Conservation (phyloP, 2,329 filamentous ascomycete species). For the Leptoxyphium fumago region DNA sequence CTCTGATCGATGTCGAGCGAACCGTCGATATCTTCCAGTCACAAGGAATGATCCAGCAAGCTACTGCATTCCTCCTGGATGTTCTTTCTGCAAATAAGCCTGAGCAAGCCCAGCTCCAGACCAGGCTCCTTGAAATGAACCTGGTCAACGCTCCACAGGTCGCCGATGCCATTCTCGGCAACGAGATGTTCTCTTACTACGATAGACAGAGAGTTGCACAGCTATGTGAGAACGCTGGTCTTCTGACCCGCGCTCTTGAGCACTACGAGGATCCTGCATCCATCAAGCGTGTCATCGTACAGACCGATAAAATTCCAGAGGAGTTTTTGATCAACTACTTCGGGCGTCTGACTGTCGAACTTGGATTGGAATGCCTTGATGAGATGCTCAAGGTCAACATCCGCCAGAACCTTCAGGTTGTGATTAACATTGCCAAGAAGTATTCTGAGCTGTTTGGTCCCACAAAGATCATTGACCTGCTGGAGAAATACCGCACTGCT, state of each 20-base stretch:
- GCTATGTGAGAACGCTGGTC: constrained; percentile 83
- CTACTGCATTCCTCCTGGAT: constrained; percentile 93
- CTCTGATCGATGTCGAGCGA: constrained; percentile 80
- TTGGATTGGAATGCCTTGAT: constrained; percentile 84
- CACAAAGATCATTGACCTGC: constrained; percentile 75
- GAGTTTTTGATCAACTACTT: constrained; percentile 93
- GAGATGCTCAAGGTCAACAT: constrained; percentile 96
- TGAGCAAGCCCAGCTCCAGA: constrained; percentile 87
- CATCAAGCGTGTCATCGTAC: constrained; percentile 80
- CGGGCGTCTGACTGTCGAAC: constrained; percentile 84
- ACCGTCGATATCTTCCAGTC: constrained; percentile 97
- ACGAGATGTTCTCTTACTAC: constrained; percentile 97
- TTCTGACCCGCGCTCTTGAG: constrained; percentile 59
- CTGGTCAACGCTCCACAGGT: constrained; percentile 91
- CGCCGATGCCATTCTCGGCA: constrained; percentile 91
- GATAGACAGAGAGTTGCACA: constrained; percentile 79
- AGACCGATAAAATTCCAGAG: constrained; percentile 72
- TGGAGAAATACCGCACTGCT: constrained; percentile 94
- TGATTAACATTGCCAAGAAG: constrained; percentile 92
- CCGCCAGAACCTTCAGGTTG: constrained; percentile 86
- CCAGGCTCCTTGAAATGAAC: constrained; percentile 94
- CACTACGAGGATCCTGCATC: constrained; percentile 82
- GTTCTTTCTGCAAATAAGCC: constrained; percentile 88
- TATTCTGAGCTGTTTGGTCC: constrained; percentile 90
- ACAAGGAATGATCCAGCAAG: constrained; percentile 94